phyloP scores from a whole-genome alignment of 495 filamentous ascomycete genomes.

The Xylaria telfairii region DNA sequence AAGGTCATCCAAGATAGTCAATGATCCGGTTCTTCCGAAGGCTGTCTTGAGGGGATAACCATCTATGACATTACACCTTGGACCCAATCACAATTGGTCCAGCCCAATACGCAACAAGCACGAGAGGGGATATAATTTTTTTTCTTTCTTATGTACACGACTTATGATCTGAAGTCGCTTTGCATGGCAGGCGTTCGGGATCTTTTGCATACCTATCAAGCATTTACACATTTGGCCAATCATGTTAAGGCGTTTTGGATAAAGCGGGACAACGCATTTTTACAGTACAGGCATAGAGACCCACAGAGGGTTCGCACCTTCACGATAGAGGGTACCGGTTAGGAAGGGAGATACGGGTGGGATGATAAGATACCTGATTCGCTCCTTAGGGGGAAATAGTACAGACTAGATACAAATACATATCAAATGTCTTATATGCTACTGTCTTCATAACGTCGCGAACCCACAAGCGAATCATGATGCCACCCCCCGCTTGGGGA shows the following conservation, averaged over 20 bases:
- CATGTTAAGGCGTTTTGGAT: slow-evolving; percentile 13
- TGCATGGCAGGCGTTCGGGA: slow-evolving; percentile 17
- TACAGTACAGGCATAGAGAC: slow-evolving; percentile 15
- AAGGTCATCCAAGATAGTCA: slow-evolving; percentile 32
- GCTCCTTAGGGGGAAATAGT: background rate
- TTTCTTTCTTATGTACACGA: background rate
- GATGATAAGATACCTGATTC: background rate
- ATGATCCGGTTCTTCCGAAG: slow-evolving; percentile 26
- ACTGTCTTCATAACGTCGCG: background rate
- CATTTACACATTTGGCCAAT: background rate
- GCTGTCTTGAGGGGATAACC: slow-evolving; percentile 4
- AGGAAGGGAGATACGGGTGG: background rate
- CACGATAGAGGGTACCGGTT: background rate
- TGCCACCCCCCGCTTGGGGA: background rate
- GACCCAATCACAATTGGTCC: background rate
- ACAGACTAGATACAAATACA: background rate
- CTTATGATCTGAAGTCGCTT: background rate
- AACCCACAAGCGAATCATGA: background rate
- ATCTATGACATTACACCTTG: background rate
- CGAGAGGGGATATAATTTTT: background rate
- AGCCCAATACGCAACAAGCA: background rate
- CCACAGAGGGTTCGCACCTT: slow-evolving; percentile 1
- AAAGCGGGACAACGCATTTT: background rate
- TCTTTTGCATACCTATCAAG: slow-evolving; percentile 6
- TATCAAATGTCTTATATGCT: no score